Evolutionary conservation across 2,329 filamentous ascomycete species (phyloP).

Genomic region (Diaporthe sp.): DNA sequence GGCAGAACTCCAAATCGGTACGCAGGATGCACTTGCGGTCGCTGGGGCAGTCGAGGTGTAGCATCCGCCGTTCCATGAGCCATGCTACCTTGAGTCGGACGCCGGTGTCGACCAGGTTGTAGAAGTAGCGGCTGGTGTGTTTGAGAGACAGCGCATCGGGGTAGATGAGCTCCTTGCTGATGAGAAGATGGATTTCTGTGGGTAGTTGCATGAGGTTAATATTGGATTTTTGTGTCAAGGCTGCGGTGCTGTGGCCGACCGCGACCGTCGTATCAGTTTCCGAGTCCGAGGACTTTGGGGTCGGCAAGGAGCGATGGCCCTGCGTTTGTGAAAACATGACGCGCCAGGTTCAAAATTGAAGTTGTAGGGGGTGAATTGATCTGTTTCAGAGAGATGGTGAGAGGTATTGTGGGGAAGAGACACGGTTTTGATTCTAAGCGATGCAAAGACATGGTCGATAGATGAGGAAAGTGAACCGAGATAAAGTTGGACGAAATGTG

Average conservation of each 20-base stretch:
- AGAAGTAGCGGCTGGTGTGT: constrained; percentile 74
- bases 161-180: constrained; percentile 72
- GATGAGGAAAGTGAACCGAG: no score
- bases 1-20: constrained; percentile 71
- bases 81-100: constrained; percentile 76
- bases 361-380: not conserved
- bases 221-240: not conserved
- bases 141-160: constrained; percentile 80
- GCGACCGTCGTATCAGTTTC: not conserved
- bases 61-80: constrained; percentile 73
- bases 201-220: constrained; percentile 66
- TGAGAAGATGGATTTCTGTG: constrained; percentile 75
- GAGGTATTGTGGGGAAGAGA: no score
- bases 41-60: constrained; percentile 76
- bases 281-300: not conserved
- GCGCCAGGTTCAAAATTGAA: not conserved
- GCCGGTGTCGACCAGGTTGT: constrained; percentile 73
- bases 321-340: constrained; percentile 24
- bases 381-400: not conserved
- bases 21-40: constrained; percentile 68
- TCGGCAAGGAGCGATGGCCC: not conserved
- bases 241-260: not conserved
- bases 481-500: constrained; percentile 17
- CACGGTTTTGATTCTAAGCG: not conserved
- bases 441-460: not conserved